Evolutionary conservation across 192 early-diverging fungal genomes (phyloP).

Genomic region (Phlyctochytrium bullatum): DNA sequence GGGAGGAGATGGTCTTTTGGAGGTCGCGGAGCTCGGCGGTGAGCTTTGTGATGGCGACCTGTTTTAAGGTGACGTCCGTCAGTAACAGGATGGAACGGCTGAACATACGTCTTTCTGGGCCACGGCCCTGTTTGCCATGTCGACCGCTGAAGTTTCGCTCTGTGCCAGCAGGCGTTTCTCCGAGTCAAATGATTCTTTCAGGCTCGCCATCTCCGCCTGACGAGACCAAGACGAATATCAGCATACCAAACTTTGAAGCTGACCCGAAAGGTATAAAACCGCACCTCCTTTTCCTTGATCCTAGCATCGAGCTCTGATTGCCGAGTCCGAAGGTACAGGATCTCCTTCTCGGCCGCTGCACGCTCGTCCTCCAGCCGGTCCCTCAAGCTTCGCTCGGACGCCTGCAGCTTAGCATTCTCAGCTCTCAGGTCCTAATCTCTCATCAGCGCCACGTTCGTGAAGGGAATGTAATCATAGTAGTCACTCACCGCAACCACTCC

Average conservation of each 20-base stretch:
- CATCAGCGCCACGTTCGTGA: background rate
- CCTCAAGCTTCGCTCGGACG: background rate
- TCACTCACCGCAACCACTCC: background rate
- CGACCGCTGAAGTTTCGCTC: slow-evolving; percentile 22
- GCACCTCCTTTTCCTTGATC: slow-evolving; percentile 4
- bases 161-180: slow-evolving; percentile 6
- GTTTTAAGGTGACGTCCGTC: too few species aligned
- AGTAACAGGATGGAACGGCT: too few species aligned
- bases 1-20: slow-evolving; percentile 1
- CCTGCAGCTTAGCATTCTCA: background rate
- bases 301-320: background rate
- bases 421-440: background rate
- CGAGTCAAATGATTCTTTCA: slow-evolving; percentile 20
- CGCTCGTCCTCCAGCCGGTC: background rate
- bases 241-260: too few species aligned
- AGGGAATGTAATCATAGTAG: background rate
- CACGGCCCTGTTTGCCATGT: slow-evolving; percentile 22
- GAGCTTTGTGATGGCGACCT: slow-evolving; percentile 21
- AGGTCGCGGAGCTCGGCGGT: background rate
- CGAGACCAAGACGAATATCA: too few species aligned
- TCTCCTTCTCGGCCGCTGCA: background rate
- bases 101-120: slow-evolving; percentile 44
- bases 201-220: slow-evolving; percentile 10
- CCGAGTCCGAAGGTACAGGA: background rate
- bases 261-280: background rate